Percentiles rank a stretch among this genome's conserved stretches.
These are phyloP conservation scores for Candida tammaniensis DNA, from an alignment of 805 yeast species.

Conservation along the genomic window DNA sequence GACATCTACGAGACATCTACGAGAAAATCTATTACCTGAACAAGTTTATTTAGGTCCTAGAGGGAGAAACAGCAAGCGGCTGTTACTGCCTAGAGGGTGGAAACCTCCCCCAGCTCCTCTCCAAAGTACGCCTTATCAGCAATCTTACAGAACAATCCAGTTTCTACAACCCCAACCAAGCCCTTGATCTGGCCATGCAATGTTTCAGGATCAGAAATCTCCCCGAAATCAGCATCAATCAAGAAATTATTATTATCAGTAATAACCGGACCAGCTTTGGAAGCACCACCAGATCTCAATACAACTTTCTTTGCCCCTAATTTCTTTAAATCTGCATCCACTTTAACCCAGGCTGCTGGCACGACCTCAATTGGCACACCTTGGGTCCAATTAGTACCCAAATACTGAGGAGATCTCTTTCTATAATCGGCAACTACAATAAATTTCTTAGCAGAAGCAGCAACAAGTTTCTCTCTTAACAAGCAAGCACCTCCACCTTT, in stretches of 20 bases:
- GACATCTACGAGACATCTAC: too few species aligned
- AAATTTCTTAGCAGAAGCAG: conserved; percentile 71
- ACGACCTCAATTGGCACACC: conserved; percentile 97
- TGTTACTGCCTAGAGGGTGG: conserved; percentile 7
- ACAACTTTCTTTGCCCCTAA: conserved; percentile 64
- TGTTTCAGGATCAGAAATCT: conserved; percentile 46
- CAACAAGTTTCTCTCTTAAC: conserved; percentile 94
- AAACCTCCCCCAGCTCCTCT: conserved; percentile 63
- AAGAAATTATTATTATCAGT: conserved; percentile 95
- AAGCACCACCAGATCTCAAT: conserved; percentile 81
- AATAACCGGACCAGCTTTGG: conserved; percentile 95
- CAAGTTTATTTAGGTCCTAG: too few species aligned
- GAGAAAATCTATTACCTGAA: too few species aligned
- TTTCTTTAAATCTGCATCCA: conserved; percentile 55
- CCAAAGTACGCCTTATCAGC: conserved; percentile 88
- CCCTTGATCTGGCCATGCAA: conserved; percentile 68
- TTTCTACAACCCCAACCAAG: conserved; percentile 92
- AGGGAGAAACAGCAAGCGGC: too few species aligned
- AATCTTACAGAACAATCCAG: conserved; percentile 79
- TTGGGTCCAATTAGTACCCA: conserved; percentile 81
- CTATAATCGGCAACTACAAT: conserved; percentile 90
- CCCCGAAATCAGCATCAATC: conserved; percentile 91
- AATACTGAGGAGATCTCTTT: conserved; percentile 62
- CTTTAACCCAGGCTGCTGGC: conserved; percentile 81
- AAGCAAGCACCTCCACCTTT: conserved; percentile 99